Evolutionary conservation across 768 basidiomycete genomes (phyloP), one percentile per base, ranked within the genome.

Genomic region (Boletus vermiculosoides): DNA sequence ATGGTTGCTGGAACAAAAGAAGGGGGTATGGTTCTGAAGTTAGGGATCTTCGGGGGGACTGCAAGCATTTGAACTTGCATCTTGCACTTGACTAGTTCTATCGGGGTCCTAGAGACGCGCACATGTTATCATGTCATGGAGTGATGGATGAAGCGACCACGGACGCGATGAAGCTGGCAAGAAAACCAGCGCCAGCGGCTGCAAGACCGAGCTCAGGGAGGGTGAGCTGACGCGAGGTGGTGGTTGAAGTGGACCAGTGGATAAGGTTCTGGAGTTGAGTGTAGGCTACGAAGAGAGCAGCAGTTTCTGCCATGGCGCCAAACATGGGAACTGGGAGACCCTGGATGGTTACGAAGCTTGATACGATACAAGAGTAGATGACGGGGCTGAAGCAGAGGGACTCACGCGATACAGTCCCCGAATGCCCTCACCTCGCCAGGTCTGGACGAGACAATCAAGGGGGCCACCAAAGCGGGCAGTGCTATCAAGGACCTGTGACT

Each of bases 1-100:
- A 23, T 56, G 12, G 23, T 56, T 33, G 55, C 37, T 48, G 50
- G 45, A 51, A 58, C 46, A 49, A 65, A 65, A 39, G 56, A 60
- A 31, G 65, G 61, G n/a, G 54, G 57, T 41, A 42, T 55, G 44
- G 60, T 59, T 22, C 37, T 37, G 13, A 63, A 60, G 52, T 56
- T 45, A 20, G 59, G 58, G 16, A 63, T 49, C 47, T 49, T 54
- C 20, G 56, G 61, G 42, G 65, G 57, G 20, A 48, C 22, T 50
- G 63, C 31, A 15, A 93, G 83, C 81, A 91, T 87, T 68, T 94
- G 91, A 5, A 94, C 93, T 68, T 94, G 92, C 93, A 94, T 94
- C 71, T 92, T 90, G 77, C 92, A 94, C 74, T 96, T 95, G 64
- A 96, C 81, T 41, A 94, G 85, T 67, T 96, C 93, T 58, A 94